Conservation (phyloP, 331 rosid genomes). For the Erythrophleum ivorense region DNA sequence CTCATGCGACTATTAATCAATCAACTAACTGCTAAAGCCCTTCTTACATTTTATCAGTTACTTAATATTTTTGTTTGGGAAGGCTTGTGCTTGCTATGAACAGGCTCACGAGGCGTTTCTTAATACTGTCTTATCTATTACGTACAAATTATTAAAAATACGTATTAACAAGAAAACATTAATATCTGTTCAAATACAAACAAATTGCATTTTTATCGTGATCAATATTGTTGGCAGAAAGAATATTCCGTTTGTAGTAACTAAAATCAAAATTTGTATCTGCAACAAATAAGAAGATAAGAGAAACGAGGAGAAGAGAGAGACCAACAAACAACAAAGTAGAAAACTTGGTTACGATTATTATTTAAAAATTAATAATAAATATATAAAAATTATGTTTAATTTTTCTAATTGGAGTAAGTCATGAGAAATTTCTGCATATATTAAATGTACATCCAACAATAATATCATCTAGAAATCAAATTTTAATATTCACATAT, state of each 20-base stretch:
- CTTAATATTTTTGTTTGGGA: no score
- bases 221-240: not conserved
- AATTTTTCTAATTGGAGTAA: not conserved
- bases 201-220: not conserved
- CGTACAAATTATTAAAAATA: not conserved
- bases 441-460: no score
- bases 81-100: no score
- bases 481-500: no score
- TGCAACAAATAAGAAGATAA: not conserved
- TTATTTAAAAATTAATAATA: not conserved
- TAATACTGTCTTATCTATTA: not conserved
- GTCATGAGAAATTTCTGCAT: no score
- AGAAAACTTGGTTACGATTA: not conserved
- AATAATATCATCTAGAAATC: no score
- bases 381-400: not conserved
- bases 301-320: not conserved
- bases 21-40: not conserved
- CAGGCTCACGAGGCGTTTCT: no score
- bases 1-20: not conserved
- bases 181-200: not conserved
- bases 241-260: conserved; percentile 17
- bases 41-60: not conserved
- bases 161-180: not conserved
- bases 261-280: not conserved
- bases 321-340: no score